Base-by-base conservation (phyloP, 139 green algal species). In the Trebouxia sp. region DNA sequence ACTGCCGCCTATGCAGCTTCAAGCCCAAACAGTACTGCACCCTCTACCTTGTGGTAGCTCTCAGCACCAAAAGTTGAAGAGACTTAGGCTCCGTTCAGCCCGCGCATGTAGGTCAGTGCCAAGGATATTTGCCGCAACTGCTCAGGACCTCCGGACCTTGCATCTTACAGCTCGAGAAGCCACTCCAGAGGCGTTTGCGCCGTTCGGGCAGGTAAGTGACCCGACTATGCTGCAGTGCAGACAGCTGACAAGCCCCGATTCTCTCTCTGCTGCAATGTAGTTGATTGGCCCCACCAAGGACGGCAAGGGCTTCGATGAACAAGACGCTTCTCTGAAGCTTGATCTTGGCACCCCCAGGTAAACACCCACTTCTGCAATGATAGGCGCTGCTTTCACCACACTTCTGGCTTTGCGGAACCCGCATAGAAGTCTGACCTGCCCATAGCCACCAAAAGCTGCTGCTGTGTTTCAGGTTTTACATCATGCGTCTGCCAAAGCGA, bases 381-480 rank as follows among this genome's bases (percentile, higher is more conserved):
- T 38, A 6, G 7, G 42, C 55, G 28, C 39, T 20, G 56, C 26
- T 47, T 11, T 20, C 35, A 26, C 5, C 22, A 30, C 3, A 24
- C 48, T 2, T 48, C 11, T 48, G 47, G 66, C 1, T 45, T 50
- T 14, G 26, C 20, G 1, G n/a, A 5, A 24, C 58, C 26, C 20
- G 26, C 4, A n/a, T 5, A 45, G 20, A 70, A 38, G 5, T 14
- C 58, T 70, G 58, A n/a, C n/a, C 58, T 37, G 58, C n/a, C n/a
- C 30, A 28, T 35, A 8, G 28, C 8, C 15, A 39, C 4, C 6
- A 53, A 28, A 53, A 5, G 47, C 9, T 67, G 26, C n/a, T 81
- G 53, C 48, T n/a, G 51, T 50, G 22, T 14, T 42, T 32, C 78
- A 93, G 95, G 79, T 96, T 98, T 62, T 98, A 99, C 89, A 97